These are phyloP conservation scores for Gracilaria caudata DNA, from an alignment of 23 red algal species.

Conservation along the genomic window DNA sequence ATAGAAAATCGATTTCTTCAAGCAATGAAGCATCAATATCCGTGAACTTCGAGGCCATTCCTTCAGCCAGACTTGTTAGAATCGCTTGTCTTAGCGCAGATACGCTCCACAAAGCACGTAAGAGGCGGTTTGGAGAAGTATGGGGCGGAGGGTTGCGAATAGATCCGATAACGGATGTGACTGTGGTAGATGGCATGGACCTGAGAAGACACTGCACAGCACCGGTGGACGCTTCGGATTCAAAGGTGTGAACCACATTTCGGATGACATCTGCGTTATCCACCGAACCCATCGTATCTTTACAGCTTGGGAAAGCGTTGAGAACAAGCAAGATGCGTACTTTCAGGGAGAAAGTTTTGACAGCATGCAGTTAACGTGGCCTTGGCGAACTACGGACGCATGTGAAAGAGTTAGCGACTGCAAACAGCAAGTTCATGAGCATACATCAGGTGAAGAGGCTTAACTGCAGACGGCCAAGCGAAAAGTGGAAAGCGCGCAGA, in stretches of 20 bases:
- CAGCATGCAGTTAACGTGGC: not conserved
- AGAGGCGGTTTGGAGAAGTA: not conserved
- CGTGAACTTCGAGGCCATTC: not conserved
- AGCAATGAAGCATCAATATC: conserved; percentile 27
- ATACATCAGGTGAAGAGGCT: not conserved
- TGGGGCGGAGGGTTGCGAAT: conserved; percentile 20
- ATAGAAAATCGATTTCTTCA: conserved; percentile 35
- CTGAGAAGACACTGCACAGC: not conserved
- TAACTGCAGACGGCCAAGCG: not conserved
- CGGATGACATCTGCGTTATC: not conserved
- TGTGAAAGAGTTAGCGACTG: not conserved
- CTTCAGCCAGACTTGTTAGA: conserved; percentile 14
- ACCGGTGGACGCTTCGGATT: conserved; percentile 9
- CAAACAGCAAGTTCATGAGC: not conserved
- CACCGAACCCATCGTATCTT: not conserved
- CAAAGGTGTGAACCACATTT: conserved; percentile 20
- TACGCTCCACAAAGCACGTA: conserved; percentile 26
- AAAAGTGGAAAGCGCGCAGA: not conserved
- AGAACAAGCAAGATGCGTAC: not conserved
- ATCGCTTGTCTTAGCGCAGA: not conserved
- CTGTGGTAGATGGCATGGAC: conserved; percentile 26
- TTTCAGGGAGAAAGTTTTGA: not conserved
- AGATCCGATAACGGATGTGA: conserved; percentile 2
- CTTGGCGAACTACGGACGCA: not conserved
- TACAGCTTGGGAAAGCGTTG: not conserved